Percentiles rank a stretch among this genome's conserved stretches.
These are phyloP conservation scores for Cornus kousa DNA, from an alignment of 148 eudicot species.

Conservation along the genomic window DNA sequence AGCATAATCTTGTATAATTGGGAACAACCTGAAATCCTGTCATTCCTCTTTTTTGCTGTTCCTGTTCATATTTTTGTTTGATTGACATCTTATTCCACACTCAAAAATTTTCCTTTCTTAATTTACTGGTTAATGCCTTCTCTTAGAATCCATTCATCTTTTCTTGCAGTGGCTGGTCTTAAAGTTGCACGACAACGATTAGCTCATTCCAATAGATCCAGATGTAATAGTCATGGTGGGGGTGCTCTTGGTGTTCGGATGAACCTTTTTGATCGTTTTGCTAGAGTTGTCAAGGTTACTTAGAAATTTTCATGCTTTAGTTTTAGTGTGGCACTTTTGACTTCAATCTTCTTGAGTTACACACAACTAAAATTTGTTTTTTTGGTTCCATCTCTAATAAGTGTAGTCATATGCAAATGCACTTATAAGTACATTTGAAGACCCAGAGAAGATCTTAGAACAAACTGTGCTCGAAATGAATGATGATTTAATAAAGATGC, in stretches of 20 bases:
- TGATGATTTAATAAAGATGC: conserved; percentile 91
- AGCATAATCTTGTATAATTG: neutral
- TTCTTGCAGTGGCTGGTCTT: conserved; percentile 57
- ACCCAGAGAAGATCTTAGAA: conserved; percentile 96
- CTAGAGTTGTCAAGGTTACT: conserved; percentile 91
- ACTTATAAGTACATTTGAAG: conserved; percentile 80
- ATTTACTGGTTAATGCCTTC: neutral
- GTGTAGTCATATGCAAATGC: conserved; percentile 89
- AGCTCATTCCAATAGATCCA: conserved; percentile 36
- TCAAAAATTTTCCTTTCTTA: neutral
- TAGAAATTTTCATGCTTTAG: conserved; percentile 4
- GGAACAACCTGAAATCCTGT: neutral
- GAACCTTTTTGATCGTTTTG: conserved; percentile 94
- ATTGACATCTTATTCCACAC: neutral
- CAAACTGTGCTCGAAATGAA: conserved; percentile 93
- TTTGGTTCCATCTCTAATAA: neutral
- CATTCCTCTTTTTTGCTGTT: neutral
- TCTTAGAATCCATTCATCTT: conserved; percentile 4
- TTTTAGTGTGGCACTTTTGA: neutral
- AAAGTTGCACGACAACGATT: conserved; percentile 48
- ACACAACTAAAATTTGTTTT: conserved; percentile 5
- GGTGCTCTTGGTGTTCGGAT: conserved; percentile 58
- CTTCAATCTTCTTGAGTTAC: conserved; percentile 9
- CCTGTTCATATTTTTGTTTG: neutral
- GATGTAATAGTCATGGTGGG: conserved; percentile 54